Evolutionary conservation across 2,329 filamentous ascomycete genomes (phyloP).

Genomic region (Trichoderma koningii): DNA sequence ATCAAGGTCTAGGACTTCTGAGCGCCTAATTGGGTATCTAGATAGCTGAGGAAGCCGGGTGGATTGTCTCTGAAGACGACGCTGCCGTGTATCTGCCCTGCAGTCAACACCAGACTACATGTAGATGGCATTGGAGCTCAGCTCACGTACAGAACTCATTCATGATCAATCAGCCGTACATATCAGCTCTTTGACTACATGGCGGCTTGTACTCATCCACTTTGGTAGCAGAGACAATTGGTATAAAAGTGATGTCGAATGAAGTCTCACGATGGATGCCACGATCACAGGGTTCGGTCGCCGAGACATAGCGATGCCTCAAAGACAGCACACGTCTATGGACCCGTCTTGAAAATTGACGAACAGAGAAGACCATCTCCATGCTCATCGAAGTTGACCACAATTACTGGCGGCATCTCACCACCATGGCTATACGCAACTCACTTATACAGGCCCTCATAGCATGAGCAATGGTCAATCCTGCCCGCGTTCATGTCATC

Average conservation of each 20-base stretch:
- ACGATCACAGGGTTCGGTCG: no score
- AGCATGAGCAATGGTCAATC: not conserved
- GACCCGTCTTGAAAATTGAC: no score
- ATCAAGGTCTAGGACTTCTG: not conserved
- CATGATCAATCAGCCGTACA: not conserved
- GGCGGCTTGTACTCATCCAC: not conserved
- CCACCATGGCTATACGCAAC: not conserved
- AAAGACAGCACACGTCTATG: no score
- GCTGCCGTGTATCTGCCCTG: not conserved
- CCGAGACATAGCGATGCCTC: no score
- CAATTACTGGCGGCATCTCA: not conserved
- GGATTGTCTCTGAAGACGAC: not conserved
- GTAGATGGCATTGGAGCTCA: not conserved
- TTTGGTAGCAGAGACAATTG: not conserved
- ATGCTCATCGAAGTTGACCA: not conserved
- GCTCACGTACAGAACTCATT: not conserved
- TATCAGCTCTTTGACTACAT: constrained; percentile 3
- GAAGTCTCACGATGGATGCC: no score
- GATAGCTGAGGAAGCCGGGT: not conserved
- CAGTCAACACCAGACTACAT: not conserved
- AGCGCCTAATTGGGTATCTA: no score
- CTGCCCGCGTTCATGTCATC: not conserved
- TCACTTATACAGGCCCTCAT: not conserved
- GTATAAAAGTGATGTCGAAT: not conserved
- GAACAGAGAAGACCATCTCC: no score